A percentile compares a stretch with the other conserved stretches of the same genome.
These are phyloP conservation scores for Termitomyces sp. DNA, from an alignment of 768 basidiomycete species.

Conservation along the genomic window DNA sequence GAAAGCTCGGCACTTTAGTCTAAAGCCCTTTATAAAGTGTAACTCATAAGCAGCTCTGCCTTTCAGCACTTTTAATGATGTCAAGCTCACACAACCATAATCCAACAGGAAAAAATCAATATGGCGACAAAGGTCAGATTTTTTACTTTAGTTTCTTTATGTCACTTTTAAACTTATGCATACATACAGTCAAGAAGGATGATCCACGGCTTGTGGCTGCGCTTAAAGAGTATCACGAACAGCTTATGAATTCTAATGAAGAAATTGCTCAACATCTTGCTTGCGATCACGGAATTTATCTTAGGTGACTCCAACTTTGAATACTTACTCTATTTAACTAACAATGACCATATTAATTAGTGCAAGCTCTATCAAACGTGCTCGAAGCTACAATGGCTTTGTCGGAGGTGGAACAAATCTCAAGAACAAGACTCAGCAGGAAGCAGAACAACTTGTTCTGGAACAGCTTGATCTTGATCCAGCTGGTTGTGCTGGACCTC, in stretches of 20 bases:
- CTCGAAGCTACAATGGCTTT: background rate
- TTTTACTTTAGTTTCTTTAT: no score
- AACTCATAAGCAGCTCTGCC: no score
- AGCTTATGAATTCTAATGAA: background rate
- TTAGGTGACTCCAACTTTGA: no score
- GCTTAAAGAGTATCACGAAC: slow-evolving; percentile 15
- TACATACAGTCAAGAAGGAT: background rate
- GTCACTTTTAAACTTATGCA: no score
- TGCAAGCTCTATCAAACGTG: background rate
- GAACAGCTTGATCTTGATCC: background rate
- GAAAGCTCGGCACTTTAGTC: no score
- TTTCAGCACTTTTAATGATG: no score
- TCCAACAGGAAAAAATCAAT: background rate
- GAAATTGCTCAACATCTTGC: background rate
- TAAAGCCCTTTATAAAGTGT: no score
- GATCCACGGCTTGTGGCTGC: background rate
- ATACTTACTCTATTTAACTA: no score
- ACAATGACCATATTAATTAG: no score
- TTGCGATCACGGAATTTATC: background rate
- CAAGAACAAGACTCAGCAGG: background rate
- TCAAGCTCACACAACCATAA: background rate
- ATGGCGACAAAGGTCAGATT: background rate
- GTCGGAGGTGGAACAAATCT: background rate
- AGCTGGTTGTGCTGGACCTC: background rate
- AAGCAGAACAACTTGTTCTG: background rate